phyloP scores from a whole-genome alignment of 225 moss, liverwort and hornwort species.

The Sphagnum contortum region DNA sequence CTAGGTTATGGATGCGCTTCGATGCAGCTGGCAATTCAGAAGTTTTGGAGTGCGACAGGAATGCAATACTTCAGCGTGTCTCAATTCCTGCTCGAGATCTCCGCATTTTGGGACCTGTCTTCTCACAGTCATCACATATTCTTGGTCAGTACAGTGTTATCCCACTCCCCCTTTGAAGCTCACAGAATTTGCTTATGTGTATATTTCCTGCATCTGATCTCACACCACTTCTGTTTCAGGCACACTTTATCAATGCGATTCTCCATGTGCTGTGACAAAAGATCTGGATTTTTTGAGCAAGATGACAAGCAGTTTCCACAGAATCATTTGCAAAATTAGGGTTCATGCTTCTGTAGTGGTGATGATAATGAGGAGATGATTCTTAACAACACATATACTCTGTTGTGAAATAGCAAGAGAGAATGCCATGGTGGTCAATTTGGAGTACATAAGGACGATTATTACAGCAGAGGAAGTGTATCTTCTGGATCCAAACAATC shows the following conservation, averaged over 20 bases:
- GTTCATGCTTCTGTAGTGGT: background rate
- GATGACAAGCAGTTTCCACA: no score
- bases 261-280: background rate
- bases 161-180: no score
- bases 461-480: constrained; percentile 88
- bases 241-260: background rate
- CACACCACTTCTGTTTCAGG: background rate
- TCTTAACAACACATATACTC: background rate
- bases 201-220: background rate
- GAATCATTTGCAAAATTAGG: no score
- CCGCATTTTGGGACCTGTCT: constrained; percentile 81
- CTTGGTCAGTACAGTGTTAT: constrained; percentile 41
- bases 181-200: background rate
- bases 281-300: background rate
- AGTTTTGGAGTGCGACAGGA: constrained; percentile 76
- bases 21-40: constrained; percentile 65
- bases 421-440: constrained; percentile 93
- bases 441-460: constrained; percentile 91
- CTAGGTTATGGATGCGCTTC: constrained; percentile 82
- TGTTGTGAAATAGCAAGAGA: constrained; percentile 59
- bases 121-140: constrained; percentile 85
- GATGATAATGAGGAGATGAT: background rate
- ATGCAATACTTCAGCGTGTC: constrained; percentile 67
- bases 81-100: constrained; percentile 91
- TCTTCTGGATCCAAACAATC: constrained; percentile 58